Base-by-base conservation (phyloP, 2,329 filamentous ascomycete species). In the Fusarium sp. region DNA sequence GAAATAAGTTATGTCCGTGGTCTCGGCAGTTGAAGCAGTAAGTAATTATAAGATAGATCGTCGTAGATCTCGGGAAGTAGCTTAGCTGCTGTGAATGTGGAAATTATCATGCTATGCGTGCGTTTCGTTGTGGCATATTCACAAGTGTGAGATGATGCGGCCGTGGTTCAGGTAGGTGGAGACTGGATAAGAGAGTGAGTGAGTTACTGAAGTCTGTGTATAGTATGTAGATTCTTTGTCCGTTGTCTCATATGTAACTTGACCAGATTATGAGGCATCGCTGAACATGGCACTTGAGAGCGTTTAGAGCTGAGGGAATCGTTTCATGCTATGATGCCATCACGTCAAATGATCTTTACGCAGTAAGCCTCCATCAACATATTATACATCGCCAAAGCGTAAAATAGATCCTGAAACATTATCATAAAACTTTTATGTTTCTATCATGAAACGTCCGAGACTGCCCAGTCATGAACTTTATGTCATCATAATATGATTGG, bases 51-150 rank as follows among this genome's bases (percentile, higher is more conserved):
- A 60, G n/a, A 36, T 65, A 34, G 48, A 66, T 57, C 48, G 32
- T 36, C 17, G 38, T 73, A 20, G 52, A 65, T 45, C 54, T 51
- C 60, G 60, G 68, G 72, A 67, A 55, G 57, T 74, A 63, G 48
- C 60, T 60, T 72, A 69, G 63, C 45, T 42, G 60, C 61, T 66
- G 63, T 17, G 26, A 24, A 59, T 55, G 45, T 39, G 36, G 56
- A 62, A 55, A 69, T 69, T 54, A 54, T 41, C 34, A 44, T 60
- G 55, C 30, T 42, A 65, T 42, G 44, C 50, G 14, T 60, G 11
- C 38, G 44, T 39, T 26, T 34, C 41, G 44, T 18, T 28, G 28
- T n/a, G 24, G 39, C 24, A 57, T 36, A 58, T 45, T 14, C 30
- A 61, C 44, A 55, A 42, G 24, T 18, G 11, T 41, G 11, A 28